phyloP scores from a whole-genome alignment of 2,329 filamentous ascomycete species.

The Curvularia lunata region DNA sequence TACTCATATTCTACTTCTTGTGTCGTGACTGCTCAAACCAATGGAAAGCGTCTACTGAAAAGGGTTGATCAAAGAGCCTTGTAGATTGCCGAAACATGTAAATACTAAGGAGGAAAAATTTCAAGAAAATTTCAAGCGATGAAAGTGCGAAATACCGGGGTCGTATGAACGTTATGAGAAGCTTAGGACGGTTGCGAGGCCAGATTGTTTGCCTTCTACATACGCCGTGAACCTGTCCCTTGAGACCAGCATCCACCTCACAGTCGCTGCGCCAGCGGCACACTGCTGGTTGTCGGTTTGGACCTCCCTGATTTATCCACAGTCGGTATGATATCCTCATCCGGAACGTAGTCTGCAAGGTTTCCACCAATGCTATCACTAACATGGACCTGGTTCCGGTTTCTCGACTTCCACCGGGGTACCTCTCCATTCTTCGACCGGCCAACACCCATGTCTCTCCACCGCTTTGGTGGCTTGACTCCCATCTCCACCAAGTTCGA shows the following conservation, averaged over 20 bases:
- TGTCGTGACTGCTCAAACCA: not conserved
- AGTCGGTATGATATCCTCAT: constrained; percentile 42
- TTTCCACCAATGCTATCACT: constrained; percentile 32
- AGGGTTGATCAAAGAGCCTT: not conserved
- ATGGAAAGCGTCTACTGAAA: not conserved
- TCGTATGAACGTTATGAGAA: not conserved
- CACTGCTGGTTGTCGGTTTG: constrained; percentile 3
- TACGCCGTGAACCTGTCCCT: not conserved
- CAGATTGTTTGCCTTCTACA: not conserved
- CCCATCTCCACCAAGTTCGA: constrained; percentile 57
- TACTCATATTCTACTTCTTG: not conserved
- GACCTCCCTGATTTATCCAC: constrained; percentile 26
- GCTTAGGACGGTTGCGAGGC: not conserved
- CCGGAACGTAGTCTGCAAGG: constrained; percentile 15
- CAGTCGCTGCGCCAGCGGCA: constrained; percentile 6
- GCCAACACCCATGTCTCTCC: constrained; percentile 56
- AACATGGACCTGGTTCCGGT: constrained; percentile 39
- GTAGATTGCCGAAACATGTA: not conserved
- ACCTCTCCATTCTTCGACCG: constrained; percentile 34
- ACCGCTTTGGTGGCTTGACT: constrained; percentile 62
- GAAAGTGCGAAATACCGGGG: not conserved
- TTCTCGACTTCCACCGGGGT: constrained; percentile 44
- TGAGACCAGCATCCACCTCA: not conserved
- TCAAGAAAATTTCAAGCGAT: not conserved
- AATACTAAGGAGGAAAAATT: not conserved